Evolutionary conservation across 1,139 yeast genomes (phyloP), one percentile per base, ranked within the genome.

Genomic region (Candida dubliniensis): DNA sequence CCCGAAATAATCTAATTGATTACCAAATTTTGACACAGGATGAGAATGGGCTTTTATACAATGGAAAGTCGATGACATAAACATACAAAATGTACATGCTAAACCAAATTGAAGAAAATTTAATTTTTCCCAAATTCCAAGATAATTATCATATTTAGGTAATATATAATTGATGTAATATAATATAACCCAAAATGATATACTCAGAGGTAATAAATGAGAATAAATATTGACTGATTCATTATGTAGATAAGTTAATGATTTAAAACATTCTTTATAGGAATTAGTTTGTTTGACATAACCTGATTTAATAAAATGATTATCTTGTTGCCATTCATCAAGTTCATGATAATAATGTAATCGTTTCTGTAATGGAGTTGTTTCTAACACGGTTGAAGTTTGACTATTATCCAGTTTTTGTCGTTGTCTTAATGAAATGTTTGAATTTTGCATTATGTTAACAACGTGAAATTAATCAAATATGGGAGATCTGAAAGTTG

Each of bases 261-360:
- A 82, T 24, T 66, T 56, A 8, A 83, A 52, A 49, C 89, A 82
- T 36, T 64, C 68, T 31, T 47, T 50, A 44, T 70, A 74, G 43
- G 87, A 82, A 38, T 67, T 61, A 0, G 95, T 84, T 46, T 81
- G 87, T 37, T 69, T 73, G n/a, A 90, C 88, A 57, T 90, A 90
- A 1, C 96, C 95, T 0, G 81, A 66, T 27, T 71, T 63, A 36
- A 90, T 89, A 60, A 64, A 87, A 54, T 87, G 90, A 58, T 91
- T 91, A 58, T 91, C 97, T 54, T 78, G 75, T 58, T 87, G 96
- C 97, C 97, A 90, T 7, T 74, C 79, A 8, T 89, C 91, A 6
- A 90, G 52, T 52, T 74, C 73, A 47, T 71, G 72, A 52, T 58
- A 74, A 46, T 47, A 69, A 36, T 53, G 50, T 32, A 60, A 54